phyloP scores from a whole-genome alignment of 2,329 filamentous ascomycete species.

The Madurella fahalii region DNA sequence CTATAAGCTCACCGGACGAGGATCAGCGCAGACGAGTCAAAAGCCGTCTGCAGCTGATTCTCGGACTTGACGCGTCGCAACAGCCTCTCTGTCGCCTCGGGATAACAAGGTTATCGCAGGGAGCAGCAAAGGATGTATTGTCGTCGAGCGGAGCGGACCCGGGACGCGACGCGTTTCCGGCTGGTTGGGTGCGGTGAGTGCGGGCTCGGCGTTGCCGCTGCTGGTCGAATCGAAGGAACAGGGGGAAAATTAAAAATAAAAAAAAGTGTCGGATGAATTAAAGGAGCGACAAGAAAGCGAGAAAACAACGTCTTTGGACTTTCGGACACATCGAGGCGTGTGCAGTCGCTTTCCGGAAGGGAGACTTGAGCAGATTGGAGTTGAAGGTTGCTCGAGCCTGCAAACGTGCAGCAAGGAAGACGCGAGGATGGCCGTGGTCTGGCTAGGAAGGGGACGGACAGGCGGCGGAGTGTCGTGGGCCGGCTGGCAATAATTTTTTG shows the following conservation, averaged over 20 bases:
- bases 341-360: conserved; percentile 12
- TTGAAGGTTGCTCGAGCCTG: conserved; percentile 17
- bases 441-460: conserved; percentile 11
- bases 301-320: conserved; percentile 15
- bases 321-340: conserved; percentile 22
- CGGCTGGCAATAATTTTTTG: conserved; percentile 19
- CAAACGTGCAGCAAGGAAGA: conserved; percentile 22
- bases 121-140: conserved; percentile 1
- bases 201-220: conserved; percentile 6
- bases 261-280: conserved; percentile 14
- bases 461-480: conserved; percentile 19
- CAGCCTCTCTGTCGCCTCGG: neutral
- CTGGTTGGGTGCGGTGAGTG: neutral
- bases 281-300: conserved; percentile 26
- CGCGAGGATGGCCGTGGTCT: conserved; percentile 23
- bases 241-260: conserved; percentile 18
- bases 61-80: conserved; percentile 32
- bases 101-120: conserved; percentile 1
- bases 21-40: conserved; percentile 60
- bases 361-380: conserved; percentile 8
- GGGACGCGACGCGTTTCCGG: conserved; percentile 23
- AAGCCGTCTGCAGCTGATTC: conserved; percentile 58
- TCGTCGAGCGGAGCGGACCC: conserved; percentile 8
- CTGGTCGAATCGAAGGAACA: conserved; percentile 15
- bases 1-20: conserved; percentile 45